Evolutionary conservation across 2,329 filamentous ascomycete species (phyloP).

Genomic region (Colletotrichum sansevieriae): DNA sequence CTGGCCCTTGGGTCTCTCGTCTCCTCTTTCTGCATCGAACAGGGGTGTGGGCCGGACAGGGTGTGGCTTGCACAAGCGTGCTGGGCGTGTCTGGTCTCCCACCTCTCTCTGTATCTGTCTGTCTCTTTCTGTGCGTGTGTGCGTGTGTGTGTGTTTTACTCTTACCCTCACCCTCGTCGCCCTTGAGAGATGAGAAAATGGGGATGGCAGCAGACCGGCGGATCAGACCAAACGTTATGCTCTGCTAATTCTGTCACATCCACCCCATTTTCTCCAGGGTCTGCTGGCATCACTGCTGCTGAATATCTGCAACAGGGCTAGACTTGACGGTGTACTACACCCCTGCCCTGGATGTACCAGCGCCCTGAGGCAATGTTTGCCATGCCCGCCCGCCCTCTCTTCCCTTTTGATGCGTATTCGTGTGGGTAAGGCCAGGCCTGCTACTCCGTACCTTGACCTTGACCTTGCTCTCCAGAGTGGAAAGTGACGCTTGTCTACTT

Average conservation of each 20-base stretch:
- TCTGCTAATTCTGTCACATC: slow-evolving; percentile 52
- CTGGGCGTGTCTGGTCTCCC: slow-evolving; percentile 37
- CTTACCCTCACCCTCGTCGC: slow-evolving; percentile 20
- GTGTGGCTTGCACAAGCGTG: slow-evolving; percentile 37
- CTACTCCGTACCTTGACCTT: slow-evolving; percentile 13
- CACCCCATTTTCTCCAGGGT: slow-evolving; percentile 49
- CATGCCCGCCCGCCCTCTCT: slow-evolving; percentile 35
- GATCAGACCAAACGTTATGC: slow-evolving; percentile 52
- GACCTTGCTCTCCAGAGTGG: slow-evolving; percentile 13
- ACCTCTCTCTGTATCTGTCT: neutral
- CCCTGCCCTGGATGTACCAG: slow-evolving; percentile 52
- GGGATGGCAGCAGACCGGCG: slow-evolving; percentile 47
- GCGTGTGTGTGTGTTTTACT: neutral
- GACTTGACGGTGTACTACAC: slow-evolving; percentile 52
- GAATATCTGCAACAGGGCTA: slow-evolving; percentile 57
- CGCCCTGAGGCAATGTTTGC: slow-evolving; percentile 46
- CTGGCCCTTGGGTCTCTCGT: slow-evolving; percentile 29
- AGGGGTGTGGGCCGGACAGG: slow-evolving; percentile 38
- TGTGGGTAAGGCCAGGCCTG: slow-evolving; percentile 26
- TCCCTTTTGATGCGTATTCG: slow-evolving; percentile 19
- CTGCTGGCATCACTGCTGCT: slow-evolving; percentile 41
- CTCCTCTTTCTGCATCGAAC: slow-evolving; percentile 38
- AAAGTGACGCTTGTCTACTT: slow-evolving; percentile 44
- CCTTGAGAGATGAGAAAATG: slow-evolving; percentile 33
- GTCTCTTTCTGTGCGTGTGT: slow-evolving; percentile 4